phyloP scores from a whole-genome alignment of 371 early-diverging fungal genomes.

The Mucor saturninus region DNA sequence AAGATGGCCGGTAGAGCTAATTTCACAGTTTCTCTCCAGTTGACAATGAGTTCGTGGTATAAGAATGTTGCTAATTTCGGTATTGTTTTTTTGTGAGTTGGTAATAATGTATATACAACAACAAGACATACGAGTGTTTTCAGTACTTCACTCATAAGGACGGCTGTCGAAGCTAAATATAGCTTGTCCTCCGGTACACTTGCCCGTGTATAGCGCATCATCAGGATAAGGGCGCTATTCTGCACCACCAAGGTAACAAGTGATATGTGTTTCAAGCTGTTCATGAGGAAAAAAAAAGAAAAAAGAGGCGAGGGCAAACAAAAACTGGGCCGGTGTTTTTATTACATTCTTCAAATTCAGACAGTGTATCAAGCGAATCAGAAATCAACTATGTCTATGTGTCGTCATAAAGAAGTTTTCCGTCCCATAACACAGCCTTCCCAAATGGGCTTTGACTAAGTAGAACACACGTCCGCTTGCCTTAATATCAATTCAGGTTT shows the following conservation, averaged over 20 bases:
- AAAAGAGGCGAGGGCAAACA: no score
- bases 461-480: no score
- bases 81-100: conserved; percentile 18
- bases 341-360: no score
- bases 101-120: conserved; percentile 41
- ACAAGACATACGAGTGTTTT: conserved; percentile 74
- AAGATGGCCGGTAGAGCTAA: conserved; percentile 81
- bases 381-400: no score
- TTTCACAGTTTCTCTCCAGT: conserved; percentile 47
- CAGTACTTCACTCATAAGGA: conserved; percentile 78
- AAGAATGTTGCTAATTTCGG: conserved; percentile 15
- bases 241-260: conserved; percentile 83
- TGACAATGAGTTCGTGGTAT: conserved; percentile 28
- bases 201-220: conserved; percentile 77
- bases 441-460: no score
- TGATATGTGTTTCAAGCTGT: conserved; percentile 69
- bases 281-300: background rate
- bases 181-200: conserved; percentile 37
- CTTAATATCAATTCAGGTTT: no score
- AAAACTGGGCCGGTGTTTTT: no score
- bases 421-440: no score
- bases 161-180: conserved; percentile 84
- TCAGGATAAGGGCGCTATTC: conserved; percentile 78
- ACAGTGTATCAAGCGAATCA: no score
- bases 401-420: no score